Evolutionary conservation across 2,329 filamentous ascomycete species (phyloP).

Genomic region (Stemphylium beticola): DNA sequence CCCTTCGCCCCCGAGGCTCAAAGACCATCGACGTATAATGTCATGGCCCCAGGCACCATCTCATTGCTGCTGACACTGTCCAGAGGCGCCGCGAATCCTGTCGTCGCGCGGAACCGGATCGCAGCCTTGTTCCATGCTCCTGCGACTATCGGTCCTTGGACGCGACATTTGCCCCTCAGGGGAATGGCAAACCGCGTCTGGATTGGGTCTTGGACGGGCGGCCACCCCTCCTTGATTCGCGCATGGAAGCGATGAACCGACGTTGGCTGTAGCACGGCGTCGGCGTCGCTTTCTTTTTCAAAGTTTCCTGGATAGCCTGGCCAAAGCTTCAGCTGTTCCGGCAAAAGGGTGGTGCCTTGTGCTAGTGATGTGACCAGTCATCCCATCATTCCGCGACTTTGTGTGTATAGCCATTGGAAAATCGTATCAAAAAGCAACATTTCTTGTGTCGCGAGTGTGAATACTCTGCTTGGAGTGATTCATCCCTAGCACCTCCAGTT

Average conservation of each 20-base stretch:
- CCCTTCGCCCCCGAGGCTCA: constrained; percentile 7
- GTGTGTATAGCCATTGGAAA: constrained; percentile 3
- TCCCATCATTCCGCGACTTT: constrained; percentile 15
- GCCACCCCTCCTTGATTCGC: constrained; percentile 34
- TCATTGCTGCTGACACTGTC: constrained; percentile 9
- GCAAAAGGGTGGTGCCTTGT: constrained; percentile 26
- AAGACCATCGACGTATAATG: constrained; percentile 24
- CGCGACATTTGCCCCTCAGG: constrained; percentile 32
- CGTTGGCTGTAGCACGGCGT: constrained; percentile 38
- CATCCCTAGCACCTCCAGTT: constrained; percentile 9
- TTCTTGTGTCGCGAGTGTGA: neutral
- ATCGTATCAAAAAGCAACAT: neutral
- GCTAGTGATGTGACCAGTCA: constrained; percentile 29
- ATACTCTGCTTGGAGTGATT: neutral
- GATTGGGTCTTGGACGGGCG: constrained; percentile 19
- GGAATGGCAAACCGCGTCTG: constrained; percentile 31
- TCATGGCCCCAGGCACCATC: constrained; percentile 17
- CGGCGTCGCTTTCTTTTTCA: constrained; percentile 28
- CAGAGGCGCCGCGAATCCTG: constrained; percentile 13
- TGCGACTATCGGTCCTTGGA: constrained; percentile 25
- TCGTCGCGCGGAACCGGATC: constrained; percentile 27
- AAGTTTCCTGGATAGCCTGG: constrained; percentile 30
- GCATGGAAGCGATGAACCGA: constrained; percentile 29
- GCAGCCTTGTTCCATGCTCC: constrained; percentile 12
- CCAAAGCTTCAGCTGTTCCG: constrained; percentile 33